These are phyloP conservation scores for Melanomma pulvis-pyrius DNA, from an alignment of 495 filamentous ascomycete species.

Conservation along the genomic window DNA sequence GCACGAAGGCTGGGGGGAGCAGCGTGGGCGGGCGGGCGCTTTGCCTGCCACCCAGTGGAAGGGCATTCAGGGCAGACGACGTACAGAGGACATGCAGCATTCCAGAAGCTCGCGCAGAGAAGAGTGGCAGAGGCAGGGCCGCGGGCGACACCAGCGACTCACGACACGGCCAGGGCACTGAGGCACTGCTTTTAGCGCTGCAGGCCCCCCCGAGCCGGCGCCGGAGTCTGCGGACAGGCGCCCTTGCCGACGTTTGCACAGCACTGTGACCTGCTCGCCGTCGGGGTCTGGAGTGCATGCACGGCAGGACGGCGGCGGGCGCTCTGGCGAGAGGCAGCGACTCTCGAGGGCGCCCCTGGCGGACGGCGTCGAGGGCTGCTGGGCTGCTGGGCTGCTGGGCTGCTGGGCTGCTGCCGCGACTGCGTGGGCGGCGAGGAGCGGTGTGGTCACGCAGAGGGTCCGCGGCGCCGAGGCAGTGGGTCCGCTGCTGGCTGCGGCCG, in stretches of 20 bases:
- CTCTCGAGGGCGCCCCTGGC: not conserved
- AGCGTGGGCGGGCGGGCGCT: not conserved
- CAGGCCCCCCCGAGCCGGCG: not conserved
- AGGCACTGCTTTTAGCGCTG: conserved; percentile 21
- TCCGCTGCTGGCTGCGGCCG: not conserved
- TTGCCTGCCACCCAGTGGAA: conserved; percentile 5
- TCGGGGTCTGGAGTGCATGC: not conserved
- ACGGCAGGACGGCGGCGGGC: not conserved
- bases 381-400: not conserved
- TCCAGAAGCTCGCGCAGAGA: not conserved
- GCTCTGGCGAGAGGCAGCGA: not conserved
- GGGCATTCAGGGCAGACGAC: not conserved
- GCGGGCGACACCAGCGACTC: not conserved
- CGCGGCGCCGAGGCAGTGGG: not conserved
- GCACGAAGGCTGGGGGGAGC: not conserved
- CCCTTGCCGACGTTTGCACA: not conserved
- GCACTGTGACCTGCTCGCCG: not conserved
- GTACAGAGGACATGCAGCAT: conserved; percentile 5
- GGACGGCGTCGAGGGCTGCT: not conserved
- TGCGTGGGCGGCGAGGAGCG: not conserved
- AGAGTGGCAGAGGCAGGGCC: not conserved
- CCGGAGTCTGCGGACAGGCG: not conserved
- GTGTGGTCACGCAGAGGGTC: not conserved
- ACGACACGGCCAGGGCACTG: not conserved
- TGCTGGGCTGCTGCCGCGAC: not conserved